phyloP scores from a whole-genome alignment of 805 yeast genomes.

The Sugiyamaella qingdaonensis region DNA sequence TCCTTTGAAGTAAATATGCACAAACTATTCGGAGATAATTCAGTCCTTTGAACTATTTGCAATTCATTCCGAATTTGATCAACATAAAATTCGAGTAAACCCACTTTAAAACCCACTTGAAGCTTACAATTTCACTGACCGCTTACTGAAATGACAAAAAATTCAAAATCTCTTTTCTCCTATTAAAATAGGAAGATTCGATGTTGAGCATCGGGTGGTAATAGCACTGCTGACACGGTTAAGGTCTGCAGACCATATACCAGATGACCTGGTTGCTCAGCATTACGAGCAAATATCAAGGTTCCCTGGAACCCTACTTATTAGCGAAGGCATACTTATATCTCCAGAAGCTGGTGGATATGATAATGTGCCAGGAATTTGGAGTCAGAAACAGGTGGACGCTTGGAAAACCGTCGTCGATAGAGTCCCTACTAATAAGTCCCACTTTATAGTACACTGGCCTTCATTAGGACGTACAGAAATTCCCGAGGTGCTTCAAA shows the following conservation, averaged over 20 bases:
- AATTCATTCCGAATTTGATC: too few relatives aligned
- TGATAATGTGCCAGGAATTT: conserved; percentile 38
- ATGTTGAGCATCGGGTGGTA: conserved; percentile 39
- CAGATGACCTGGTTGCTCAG: conserved; percentile 45
- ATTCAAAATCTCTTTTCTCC: conserved; percentile 30
- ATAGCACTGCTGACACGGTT: conserved; percentile 49
- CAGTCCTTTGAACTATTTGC: too few relatives aligned
- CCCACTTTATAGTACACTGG: conserved; percentile 39
- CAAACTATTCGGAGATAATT: too few relatives aligned
- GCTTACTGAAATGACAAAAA: too few relatives aligned
- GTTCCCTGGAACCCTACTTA: conserved; percentile 54
- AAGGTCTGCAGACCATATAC: conserved; percentile 39
- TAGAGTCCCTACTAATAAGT: conserved; percentile 40
- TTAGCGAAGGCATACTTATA: conserved; percentile 56
- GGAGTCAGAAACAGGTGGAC: conserved; percentile 79
- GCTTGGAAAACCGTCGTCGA: conserved; percentile 61
- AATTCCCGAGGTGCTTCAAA: not conserved
- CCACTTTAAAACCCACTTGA: too few relatives aligned
- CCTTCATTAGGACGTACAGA: conserved; percentile 42
- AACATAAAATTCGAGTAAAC: too few relatives aligned
- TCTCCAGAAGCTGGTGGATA: conserved; percentile 42
- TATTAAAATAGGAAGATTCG: conserved; percentile 34
- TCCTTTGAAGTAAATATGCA: too few relatives aligned
- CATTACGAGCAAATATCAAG: conserved; percentile 56
- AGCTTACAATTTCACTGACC: too few relatives aligned